Evolutionary conservation across 2,329 filamentous ascomycete genomes (phyloP), one percentile per base, ranked within the genome.

Genomic region (Cladosporium sp.): DNA sequence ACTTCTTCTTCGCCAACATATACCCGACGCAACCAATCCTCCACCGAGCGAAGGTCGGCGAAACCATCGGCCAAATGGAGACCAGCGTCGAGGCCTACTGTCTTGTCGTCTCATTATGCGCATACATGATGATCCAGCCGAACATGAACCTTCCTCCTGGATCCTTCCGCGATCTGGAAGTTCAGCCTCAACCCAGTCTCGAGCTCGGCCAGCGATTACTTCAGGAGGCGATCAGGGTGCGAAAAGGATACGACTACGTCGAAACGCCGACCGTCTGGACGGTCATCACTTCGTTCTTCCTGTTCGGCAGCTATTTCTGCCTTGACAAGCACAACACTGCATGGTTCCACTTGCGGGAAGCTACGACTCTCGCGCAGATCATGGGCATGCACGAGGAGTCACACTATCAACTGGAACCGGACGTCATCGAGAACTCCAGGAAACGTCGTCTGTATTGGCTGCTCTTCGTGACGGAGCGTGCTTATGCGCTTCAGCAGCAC

Each of bases 1-100:
- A 84, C 39, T 79, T 80, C 55, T 85, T 80, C 67, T 80, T 83
- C 66, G 70, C 74, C 58, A 74, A 83, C 61, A 75, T 84, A 47
- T 84, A 84, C 56, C 80, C 80, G n/a, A 80, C 80, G 47, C 80
- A 83, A 71, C 82, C 82, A 1, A 73, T 84, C 3, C 65, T 84
- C 7, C 77, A 83, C 56, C 70, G 70, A 34, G 66, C 70, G 53
- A 69, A 68, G 47, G 68, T 75, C 48, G 80, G 80, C 61, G 78
- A 82, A 39, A 72, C 72, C 7, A 70, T 82, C 40, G 70, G 75
- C 40, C 71, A 70, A 56, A 78, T 80, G 62, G 73, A 77, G 68
- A 61, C 68, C 55, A 67, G 72, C 12, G 65, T 79, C 27, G 82
- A 82, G 53, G 76, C 81, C 4, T 78, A 84, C 48, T 83, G 79